These are phyloP conservation scores for Populus euphratica DNA, from an alignment of 345 rosid species.

Conservation along the genomic window DNA sequence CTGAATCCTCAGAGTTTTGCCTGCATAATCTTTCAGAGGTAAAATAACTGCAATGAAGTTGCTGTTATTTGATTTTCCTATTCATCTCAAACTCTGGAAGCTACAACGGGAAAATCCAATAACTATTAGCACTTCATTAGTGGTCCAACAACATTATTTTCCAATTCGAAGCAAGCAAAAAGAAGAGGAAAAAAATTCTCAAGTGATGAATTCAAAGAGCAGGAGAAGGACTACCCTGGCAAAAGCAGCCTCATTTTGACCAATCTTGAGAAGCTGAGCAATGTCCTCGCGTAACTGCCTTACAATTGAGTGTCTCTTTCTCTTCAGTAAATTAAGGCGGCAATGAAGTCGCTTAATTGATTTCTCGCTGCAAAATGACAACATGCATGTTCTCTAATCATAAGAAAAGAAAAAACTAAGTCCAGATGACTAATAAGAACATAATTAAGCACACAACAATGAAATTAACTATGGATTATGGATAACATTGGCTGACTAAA, in stretches of 20 bases:
- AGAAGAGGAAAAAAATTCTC: background rate
- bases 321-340: slow-evolving; percentile 24
- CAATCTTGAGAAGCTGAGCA: slow-evolving; percentile 18
- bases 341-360: slow-evolving; percentile 10
- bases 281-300: slow-evolving; percentile 17
- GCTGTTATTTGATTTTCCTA: too few species aligned
- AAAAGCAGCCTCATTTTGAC: slow-evolving; percentile 12
- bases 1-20: too few species aligned
- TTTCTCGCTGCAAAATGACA: slow-evolving; percentile 22
- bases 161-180: background rate
- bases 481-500: background rate
- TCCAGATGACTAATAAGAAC: background rate
- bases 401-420: background rate
- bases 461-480: background rate
- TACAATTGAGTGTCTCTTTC: slow-evolving; percentile 17
- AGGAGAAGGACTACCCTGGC: slow-evolving; percentile 5
- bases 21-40: too few species aligned
- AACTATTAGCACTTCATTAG: too few species aligned
- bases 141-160: background rate
- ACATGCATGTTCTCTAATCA: background rate
- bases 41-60: too few species aligned
- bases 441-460: background rate
- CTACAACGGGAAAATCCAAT: too few species aligned
- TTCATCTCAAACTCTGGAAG: too few species aligned
- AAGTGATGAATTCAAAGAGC: background rate